A percentile compares a stretch with the other conserved stretches of the same genome.
These are phyloP conservation scores for Sugiyamaella paludigena DNA, from an alignment of 1,139 yeast species.

Conservation along the genomic window DNA sequence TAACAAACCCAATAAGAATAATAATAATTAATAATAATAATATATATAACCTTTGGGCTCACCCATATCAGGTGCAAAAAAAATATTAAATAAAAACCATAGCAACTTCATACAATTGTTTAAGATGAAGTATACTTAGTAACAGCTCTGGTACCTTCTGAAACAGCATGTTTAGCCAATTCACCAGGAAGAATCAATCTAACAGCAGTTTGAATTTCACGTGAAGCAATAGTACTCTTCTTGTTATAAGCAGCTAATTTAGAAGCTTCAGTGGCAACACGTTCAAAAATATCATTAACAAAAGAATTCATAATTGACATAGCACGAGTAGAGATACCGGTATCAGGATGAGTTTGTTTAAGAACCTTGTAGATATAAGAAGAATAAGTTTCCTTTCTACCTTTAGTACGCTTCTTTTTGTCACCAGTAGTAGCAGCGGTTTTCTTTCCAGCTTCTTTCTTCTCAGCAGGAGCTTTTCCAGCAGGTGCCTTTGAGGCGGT, in stretches of 20 bases:
- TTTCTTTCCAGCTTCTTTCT: slow-evolving; percentile 95
- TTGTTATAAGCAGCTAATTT: slow-evolving; percentile 99
- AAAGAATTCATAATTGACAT: slow-evolving; percentile 99
- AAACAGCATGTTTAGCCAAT: slow-evolving; percentile 98
- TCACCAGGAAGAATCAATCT: slow-evolving; percentile 99
- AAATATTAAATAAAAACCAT: neutral
- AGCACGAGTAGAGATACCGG: slow-evolving; percentile 99
- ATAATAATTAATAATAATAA: slow-evolving; percentile 20
- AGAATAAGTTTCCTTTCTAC: slow-evolving; percentile 98
- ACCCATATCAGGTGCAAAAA: neutral
- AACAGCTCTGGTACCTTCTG: slow-evolving; percentile 99
- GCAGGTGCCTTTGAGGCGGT: slow-evolving; percentile 62
- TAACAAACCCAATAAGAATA: slow-evolving; percentile 6
- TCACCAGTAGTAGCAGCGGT: slow-evolving; percentile 71
- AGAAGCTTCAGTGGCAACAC: slow-evolving; percentile 92
- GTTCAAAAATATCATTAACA: slow-evolving; percentile 70
- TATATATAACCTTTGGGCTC: neutral
- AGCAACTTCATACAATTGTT: slow-evolving; percentile 9
- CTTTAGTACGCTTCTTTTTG: slow-evolving; percentile 91
- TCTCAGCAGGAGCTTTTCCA: slow-evolving; percentile 91
- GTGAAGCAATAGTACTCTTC: slow-evolving; percentile 97
- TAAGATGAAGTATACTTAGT: slow-evolving; percentile 88
- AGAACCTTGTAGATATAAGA: slow-evolving; percentile 98
- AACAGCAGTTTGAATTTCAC: slow-evolving; percentile 99
- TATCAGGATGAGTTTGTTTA: slow-evolving; percentile 99